phyloP scores from a whole-genome alignment of 2,329 filamentous ascomycete species.

The Trichoderma cornu-damae region DNA sequence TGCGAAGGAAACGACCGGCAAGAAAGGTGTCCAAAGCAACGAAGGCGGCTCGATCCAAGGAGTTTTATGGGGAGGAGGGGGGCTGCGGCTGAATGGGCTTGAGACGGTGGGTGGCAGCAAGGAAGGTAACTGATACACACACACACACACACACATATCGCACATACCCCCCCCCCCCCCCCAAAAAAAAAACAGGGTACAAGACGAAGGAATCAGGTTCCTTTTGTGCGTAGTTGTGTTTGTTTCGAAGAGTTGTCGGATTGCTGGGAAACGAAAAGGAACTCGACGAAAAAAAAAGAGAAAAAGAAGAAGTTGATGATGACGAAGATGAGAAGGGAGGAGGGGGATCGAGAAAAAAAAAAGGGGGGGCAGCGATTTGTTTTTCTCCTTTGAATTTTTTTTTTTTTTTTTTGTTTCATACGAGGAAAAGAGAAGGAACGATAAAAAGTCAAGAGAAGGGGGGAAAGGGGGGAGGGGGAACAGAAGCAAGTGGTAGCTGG shows the following conservation, averaged over 20 bases:
- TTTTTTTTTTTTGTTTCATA: no score
- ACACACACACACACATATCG: no score
- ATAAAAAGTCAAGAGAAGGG: neutral
- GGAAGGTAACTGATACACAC: neutral
- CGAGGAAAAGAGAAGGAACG: neutral
- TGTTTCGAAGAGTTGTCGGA: neutral
- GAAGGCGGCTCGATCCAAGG: neutral
- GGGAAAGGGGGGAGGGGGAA: no score
- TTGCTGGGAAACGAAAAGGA: neutral
- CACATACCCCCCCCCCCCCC: no score
- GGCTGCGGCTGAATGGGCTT: neutral
- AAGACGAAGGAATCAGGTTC: neutral
- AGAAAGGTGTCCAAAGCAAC: neutral
- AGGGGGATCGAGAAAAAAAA: neutral
- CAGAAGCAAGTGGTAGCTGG: neutral
- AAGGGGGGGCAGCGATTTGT: no score
- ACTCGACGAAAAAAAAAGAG: neutral
- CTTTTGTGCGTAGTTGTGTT: no score
- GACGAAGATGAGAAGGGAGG: neutral
- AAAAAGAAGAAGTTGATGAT: neutral
- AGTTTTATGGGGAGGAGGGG: neutral
- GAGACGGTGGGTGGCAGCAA: neutral
- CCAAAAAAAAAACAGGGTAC: no score
- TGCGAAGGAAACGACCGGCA: neutral
- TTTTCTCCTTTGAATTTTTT: no score